Conservation (phyloP, 2,329 filamentous ascomycete genomes). For the Decorospora gaudefroyi region DNA sequence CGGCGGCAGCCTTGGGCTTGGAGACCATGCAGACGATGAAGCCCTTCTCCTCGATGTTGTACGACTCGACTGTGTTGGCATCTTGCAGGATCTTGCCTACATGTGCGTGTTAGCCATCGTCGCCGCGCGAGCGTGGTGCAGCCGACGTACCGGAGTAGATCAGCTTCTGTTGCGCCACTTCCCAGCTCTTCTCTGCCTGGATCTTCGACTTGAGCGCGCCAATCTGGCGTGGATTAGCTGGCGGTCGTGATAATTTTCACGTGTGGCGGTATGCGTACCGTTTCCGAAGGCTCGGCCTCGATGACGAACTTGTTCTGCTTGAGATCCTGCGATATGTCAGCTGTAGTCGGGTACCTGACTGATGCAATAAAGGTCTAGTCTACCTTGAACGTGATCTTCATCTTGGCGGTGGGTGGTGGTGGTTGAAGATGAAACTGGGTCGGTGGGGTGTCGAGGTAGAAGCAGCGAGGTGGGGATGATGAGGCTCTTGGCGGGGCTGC, state of each 20-base stretch:
- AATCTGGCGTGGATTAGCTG: constrained; percentile 62
- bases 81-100: constrained; percentile 97
- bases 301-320: constrained; percentile 99
- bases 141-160: constrained; percentile 85
- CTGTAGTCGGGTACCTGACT: constrained; percentile 8
- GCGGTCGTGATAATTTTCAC: constrained; percentile 13
- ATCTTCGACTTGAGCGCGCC: constrained; percentile 92
- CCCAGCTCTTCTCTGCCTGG: constrained; percentile 89
- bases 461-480: constrained; percentile 20
- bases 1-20: constrained; percentile 76
- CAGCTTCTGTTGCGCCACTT: constrained; percentile 85
- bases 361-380: constrained; percentile 39
- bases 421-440: constrained; percentile 27
- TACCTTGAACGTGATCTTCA: constrained; percentile 76
- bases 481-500: constrained; percentile 13
- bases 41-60: constrained; percentile 99
- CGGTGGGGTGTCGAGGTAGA: constrained; percentile 32
- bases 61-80: constrained; percentile 93
- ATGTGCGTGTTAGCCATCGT: constrained; percentile 30
- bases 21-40: constrained; percentile 99
- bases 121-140: constrained; percentile 18
- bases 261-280: constrained; percentile 61
- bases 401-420: constrained; percentile 46
- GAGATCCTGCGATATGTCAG: constrained; percentile 69
- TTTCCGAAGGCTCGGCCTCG: constrained; percentile 90